phyloP scores from a whole-genome alignment of 2,329 filamentous ascomycete species.

The Sporothrix pallida region DNA sequence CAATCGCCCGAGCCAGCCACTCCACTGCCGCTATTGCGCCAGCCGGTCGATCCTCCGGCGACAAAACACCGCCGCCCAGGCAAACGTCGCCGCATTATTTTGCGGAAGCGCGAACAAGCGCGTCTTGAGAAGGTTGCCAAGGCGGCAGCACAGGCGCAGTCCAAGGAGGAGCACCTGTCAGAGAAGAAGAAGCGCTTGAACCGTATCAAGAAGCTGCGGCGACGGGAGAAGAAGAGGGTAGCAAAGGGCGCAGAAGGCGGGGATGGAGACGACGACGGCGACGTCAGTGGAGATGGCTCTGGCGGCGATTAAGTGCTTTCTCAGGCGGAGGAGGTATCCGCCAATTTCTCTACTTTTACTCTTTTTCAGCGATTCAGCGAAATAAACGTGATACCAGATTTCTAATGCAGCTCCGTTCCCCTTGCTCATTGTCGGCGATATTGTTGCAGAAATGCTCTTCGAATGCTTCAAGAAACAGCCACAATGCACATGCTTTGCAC shows the following conservation, averaged over 20 bases:
- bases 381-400: neutral
- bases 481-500: constrained; percentile 23
- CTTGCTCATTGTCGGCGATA: neutral
- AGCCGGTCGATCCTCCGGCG: no score
- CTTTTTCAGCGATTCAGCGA: neutral
- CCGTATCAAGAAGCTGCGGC: constrained; percentile 63
- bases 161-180: constrained; percentile 62
- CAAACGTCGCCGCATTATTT: constrained; percentile 63
- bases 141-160: constrained; percentile 48
- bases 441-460: neutral
- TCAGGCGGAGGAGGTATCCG: no score
- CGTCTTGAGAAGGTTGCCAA: constrained; percentile 51
- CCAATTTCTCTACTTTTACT: neutral
- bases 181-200: constrained; percentile 69
- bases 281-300: constrained; percentile 5
- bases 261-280: neutral
- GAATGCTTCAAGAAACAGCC: neutral
- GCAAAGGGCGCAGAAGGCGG: constrained; percentile 21
- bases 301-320: neutral
- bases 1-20: constrained; percentile 11
- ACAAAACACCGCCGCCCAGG: constrained; percentile 54
- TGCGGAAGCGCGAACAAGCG: constrained; percentile 54
- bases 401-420: no score
- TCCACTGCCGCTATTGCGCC: neutral
- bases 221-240: constrained; percentile 61